phyloP scores from a whole-genome alignment of 2,329 filamentous ascomycete genomes.

The Beauveria rudraprayagi region DNA sequence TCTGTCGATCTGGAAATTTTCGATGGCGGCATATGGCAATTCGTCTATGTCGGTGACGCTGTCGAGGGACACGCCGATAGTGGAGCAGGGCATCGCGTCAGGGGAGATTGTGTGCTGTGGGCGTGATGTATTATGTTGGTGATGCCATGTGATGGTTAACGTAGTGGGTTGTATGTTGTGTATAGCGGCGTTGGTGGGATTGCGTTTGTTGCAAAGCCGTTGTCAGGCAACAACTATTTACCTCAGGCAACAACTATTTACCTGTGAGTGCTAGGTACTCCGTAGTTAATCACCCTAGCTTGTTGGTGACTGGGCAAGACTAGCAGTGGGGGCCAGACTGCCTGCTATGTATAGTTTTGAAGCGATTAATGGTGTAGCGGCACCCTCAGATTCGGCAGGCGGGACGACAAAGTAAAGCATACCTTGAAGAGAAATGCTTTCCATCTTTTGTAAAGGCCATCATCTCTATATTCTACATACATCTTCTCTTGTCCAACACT shows the following conservation, averaged over 20 bases:
- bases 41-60: background rate
- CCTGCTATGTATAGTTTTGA: too few relatives aligned
- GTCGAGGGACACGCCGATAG: background rate
- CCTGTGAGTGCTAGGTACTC: too few relatives aligned
- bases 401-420: too few relatives aligned
- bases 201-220: background rate
- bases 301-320: too few relatives aligned
- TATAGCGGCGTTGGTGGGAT: background rate
- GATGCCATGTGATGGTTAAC: background rate
- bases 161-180: background rate
- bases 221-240: background rate
- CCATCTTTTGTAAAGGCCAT: too few relatives aligned
- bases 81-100: background rate
- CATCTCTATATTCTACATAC: too few relatives aligned
- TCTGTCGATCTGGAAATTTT: background rate
- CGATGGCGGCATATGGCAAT: conserved; percentile 1
- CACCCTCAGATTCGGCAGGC: too few relatives aligned
- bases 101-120: background rate
- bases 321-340: too few relatives aligned
- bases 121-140: background rate
- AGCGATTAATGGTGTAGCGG: too few relatives aligned
- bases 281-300: too few relatives aligned
- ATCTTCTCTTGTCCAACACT: too few relatives aligned
- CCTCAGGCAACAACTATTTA: background rate
- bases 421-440: too few relatives aligned